Conservation (phyloP, 2,329 filamentous ascomycete genomes). For the Aspergillus pseudonomiae region DNA sequence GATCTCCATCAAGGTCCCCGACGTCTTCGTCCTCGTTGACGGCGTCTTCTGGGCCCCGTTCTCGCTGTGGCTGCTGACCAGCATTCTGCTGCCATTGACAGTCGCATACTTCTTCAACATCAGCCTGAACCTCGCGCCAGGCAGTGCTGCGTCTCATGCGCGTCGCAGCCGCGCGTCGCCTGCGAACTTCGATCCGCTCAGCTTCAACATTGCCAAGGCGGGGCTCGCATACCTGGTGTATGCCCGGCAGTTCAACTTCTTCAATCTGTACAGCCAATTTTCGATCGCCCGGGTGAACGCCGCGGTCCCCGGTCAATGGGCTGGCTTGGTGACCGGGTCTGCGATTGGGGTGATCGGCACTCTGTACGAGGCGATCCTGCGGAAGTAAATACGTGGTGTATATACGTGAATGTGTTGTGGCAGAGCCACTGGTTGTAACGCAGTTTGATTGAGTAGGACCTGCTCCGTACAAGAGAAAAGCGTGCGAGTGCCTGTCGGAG, state of each 20-base stretch:
- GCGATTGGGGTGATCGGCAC: slow-evolving; percentile 46
- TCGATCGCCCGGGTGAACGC: slow-evolving; percentile 42
- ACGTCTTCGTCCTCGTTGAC: slow-evolving; percentile 78
- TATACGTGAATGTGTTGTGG: not conserved
- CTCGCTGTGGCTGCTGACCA: slow-evolving; percentile 74
- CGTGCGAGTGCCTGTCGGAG: not conserved
- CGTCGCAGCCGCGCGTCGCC: slow-evolving; percentile 26
- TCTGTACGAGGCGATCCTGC: slow-evolving; percentile 51
- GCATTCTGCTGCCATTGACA: slow-evolving; percentile 68
- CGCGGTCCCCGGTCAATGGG: slow-evolving; percentile 42
- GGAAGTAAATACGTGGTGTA: slow-evolving; percentile 33
- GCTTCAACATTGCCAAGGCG: slow-evolving; percentile 87
- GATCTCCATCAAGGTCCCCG: slow-evolving; percentile 70
- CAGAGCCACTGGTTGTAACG: not conserved
- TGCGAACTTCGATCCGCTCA: slow-evolving; percentile 72
- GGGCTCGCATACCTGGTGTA: slow-evolving; percentile 81
- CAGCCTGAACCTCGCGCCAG: slow-evolving; percentile 55
- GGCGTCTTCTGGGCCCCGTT: slow-evolving; percentile 82
- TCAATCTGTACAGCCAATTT: slow-evolving; percentile 38
- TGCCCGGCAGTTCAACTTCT: slow-evolving; percentile 51
- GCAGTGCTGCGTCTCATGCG: slow-evolving; percentile 26
- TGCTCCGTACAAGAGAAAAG: not conserved
- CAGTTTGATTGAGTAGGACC: not conserved
- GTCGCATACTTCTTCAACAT: slow-evolving; percentile 91
- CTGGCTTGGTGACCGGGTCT: slow-evolving; percentile 45